phyloP scores from a whole-genome alignment of 768 basidiomycete genomes.

The Rubroboletus pulcherrimus region DNA sequence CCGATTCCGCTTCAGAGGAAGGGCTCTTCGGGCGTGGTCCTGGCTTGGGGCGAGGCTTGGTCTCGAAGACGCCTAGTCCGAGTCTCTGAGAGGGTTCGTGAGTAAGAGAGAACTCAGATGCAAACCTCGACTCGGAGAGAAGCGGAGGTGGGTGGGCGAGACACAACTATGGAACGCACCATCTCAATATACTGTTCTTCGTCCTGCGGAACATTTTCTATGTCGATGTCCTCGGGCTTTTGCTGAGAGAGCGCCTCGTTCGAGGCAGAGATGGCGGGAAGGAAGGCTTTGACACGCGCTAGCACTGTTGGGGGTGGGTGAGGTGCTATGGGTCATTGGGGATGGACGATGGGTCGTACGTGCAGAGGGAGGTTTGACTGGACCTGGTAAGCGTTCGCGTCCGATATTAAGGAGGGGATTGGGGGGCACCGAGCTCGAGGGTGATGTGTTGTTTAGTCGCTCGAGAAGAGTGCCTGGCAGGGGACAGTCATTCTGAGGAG shows the following conservation, averaged over 20 bases:
- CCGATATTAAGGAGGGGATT: conserved; percentile 34
- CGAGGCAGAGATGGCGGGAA: conserved; percentile 63
- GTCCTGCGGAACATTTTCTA: conserved; percentile 55
- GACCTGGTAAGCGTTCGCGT: conserved; percentile 27
- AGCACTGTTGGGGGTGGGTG: conserved; percentile 43
- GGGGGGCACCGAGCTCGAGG: conserved; percentile 13
- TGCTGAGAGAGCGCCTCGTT: conserved; percentile 49
- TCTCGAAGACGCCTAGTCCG: conserved; percentile 60
- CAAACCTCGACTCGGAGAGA: neutral
- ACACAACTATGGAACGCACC: conserved; percentile 34
- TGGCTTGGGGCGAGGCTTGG: conserved; percentile 20
- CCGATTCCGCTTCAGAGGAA: conserved; percentile 8
- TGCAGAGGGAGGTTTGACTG: conserved; percentile 44
- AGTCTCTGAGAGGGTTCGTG: conserved; percentile 45
- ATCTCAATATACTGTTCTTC: conserved; percentile 60
- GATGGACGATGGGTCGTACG: conserved; percentile 35
- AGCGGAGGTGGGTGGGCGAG: neutral
- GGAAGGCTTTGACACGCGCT: conserved; percentile 60
- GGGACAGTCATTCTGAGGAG: neutral
- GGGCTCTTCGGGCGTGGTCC: conserved; percentile 10
- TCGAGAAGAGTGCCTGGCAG: conserved; percentile 39
- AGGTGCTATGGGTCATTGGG: conserved; percentile 2
- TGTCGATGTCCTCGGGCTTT: conserved; percentile 61
- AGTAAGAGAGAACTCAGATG: neutral
- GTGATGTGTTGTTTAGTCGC: conserved; percentile 32